Base-by-base conservation (phyloP, 208 protist genomes). In the Zelonia costaricensis region DNA sequence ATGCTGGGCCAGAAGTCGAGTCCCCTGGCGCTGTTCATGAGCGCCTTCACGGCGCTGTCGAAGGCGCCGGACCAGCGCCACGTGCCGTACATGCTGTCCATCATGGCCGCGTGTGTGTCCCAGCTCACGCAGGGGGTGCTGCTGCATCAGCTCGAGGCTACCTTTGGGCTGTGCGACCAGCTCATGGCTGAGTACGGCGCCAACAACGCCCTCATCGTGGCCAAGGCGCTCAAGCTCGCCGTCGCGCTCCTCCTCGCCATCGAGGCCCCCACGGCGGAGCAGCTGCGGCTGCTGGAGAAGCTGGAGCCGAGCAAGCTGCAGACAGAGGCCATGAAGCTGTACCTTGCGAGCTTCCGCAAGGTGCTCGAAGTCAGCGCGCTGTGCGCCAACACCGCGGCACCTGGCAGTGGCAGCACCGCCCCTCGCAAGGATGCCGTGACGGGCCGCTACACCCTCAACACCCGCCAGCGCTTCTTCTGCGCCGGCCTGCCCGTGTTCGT, bases 21-120 rank as follows among this genome's bases (percentile, higher is more conserved):
- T 31, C 86, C 89, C 5, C 78, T 92, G 3, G 82, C 89, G 10
- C 74, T 95, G 40, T 92, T 91, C 72, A 91, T 95, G 76, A 81
- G 71, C 15, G 81, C 89, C 47, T 85, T 68, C 49, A 90, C 86
- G 0, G 84, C 89, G 0, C 62, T 88, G 3, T 76, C 78, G 15
- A 76, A 74, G 48, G 59, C 78, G 10, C 69, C 80, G 2, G 86
- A 95, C n/a, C 83, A 80, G 59, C 76, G 85, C 23, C 84, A 94
- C 38, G 65, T 88, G 38, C 84, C 89, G 4, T 95, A 95, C 61
- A 64, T 95, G 38, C 77, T 95, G 18, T 72, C 86, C 30, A 92
- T 95, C 38, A 56, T 88, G 36, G 76, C 80, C 4, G 86, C 82
- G 16, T 95, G 89, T 35, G 69, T 88, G 28, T 83, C 86, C 23